Conservation (phyloP, 805 yeast genomes). For the Kodamaea fukazawae region DNA sequence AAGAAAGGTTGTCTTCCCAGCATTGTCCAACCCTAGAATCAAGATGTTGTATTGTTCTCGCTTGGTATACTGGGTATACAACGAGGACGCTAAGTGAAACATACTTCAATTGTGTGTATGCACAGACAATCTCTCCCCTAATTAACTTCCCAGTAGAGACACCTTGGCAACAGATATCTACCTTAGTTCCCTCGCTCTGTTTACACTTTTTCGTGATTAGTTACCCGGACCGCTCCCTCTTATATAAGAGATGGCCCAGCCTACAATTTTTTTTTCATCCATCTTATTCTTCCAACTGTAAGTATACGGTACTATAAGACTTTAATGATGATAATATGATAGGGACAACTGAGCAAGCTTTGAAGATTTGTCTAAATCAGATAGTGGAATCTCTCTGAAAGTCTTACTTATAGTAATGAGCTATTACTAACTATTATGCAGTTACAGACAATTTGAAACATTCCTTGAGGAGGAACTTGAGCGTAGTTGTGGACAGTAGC, state of each 20-base stretch:
- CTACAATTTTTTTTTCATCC: no score
- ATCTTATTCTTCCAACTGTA: no score
- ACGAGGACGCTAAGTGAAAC: conserved; percentile 45
- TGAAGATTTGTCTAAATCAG: neutral
- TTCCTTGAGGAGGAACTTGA: no score
- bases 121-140: neutral
- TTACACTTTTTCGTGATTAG: neutral
- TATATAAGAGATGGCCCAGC: no score
- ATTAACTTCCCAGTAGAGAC: neutral
- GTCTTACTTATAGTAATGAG: neutral
- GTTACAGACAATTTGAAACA: neutral
- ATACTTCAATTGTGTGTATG: conserved; percentile 14
- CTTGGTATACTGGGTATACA: conserved; percentile 44
- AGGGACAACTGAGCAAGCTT: neutral
- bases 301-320: neutral
- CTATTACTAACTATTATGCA: neutral
- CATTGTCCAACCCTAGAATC: conserved; percentile 89
- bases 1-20: conserved; percentile 75
- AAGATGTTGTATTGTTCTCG: conserved; percentile 50
- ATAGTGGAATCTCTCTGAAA: no score
- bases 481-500: no score
- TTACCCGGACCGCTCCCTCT: neutral
- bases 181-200: neutral
- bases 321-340: neutral
- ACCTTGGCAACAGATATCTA: neutral